These are phyloP conservation scores for Triticum dicoccoides DNA, from an alignment of 176 grass and related monocot species.

Conservation along the genomic window DNA sequence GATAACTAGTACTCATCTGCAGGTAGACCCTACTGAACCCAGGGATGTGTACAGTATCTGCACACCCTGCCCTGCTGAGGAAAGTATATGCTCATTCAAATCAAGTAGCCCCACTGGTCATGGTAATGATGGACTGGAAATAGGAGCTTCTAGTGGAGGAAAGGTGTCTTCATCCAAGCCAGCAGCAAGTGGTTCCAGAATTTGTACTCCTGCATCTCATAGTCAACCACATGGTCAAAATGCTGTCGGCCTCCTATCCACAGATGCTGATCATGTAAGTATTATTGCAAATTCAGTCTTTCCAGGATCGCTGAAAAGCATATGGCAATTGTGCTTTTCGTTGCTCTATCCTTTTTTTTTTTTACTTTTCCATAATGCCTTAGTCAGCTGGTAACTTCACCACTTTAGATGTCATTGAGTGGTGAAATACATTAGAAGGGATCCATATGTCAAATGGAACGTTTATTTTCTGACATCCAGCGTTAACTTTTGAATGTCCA, in stretches of 20 bases:
- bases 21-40: slow-evolving; percentile 40
- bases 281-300: slow-evolving; percentile 25
- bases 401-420: background rate
- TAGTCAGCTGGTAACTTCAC: background rate
- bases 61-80: slow-evolving; percentile 62
- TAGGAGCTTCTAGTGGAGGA: slow-evolving; percentile 55
- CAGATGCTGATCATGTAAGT: slow-evolving; percentile 62
- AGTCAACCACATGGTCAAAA: slow-evolving; percentile 45
- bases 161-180: slow-evolving; percentile 57
- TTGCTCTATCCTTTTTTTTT: background rate
- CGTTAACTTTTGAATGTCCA: slow-evolving; percentile 5
- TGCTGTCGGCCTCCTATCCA: slow-evolving; percentile 37
- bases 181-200: slow-evolving; percentile 45
- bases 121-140: slow-evolving; percentile 44
- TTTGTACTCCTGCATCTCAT: slow-evolving; percentile 39
- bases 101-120: slow-evolving; percentile 48
- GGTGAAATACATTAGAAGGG: slow-evolving; percentile 1
- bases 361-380: background rate
- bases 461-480: background rate
- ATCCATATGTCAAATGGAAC: background rate
- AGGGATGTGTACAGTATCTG: slow-evolving; percentile 51
- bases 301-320: background rate
- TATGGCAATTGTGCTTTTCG: background rate
- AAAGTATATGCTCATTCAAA: slow-evolving; percentile 92
- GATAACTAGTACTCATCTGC: slow-evolving; percentile 14